These are phyloP conservation scores for Isoetes taiwanensis DNA, from an alignment of 75 land plant species.

Conservation along the genomic window DNA sequence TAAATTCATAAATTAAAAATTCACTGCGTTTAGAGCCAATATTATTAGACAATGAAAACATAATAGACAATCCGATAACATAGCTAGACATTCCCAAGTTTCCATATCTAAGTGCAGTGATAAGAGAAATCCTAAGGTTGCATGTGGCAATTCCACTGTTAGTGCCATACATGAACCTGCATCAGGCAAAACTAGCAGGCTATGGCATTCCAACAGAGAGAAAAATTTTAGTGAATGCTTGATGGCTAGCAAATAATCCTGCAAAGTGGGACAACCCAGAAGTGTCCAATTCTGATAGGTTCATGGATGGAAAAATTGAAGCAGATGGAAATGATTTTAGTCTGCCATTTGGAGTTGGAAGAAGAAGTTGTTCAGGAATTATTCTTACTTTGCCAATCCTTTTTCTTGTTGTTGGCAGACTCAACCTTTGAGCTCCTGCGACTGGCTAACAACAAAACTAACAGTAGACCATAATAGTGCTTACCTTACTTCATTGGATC, in stretches of 20 bases:
- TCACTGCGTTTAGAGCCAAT: too few relatives aligned
- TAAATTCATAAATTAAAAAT: too few relatives aligned
- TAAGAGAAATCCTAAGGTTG: constrained; percentile 52
- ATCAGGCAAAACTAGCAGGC: constrained; percentile 22
- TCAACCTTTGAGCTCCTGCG: constrained; percentile 2
- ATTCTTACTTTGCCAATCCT: not conserved
- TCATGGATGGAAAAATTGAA: constrained; percentile 35
- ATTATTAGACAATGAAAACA: too few relatives aligned
- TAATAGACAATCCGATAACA: constrained; percentile 26
- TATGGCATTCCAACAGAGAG: constrained; percentile 31
- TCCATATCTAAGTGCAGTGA: constrained; percentile 52
- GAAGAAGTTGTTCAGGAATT: constrained; percentile 1
- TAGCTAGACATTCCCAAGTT: constrained; percentile 39
- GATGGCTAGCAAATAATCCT: constrained; percentile 31
- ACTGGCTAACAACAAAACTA: too few relatives aligned
- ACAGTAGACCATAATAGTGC: too few relatives aligned
- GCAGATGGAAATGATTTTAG: constrained; percentile 42
- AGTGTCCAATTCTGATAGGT: constrained; percentile 48
- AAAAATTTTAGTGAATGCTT: constrained; percentile 27
- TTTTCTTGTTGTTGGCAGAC: not conserved
- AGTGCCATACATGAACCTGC: constrained; percentile 28
- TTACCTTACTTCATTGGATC: too few relatives aligned
- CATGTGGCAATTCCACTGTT: constrained; percentile 35
- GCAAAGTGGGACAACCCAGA: constrained; percentile 40
- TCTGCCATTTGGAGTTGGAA: constrained; percentile 19